Evolutionary conservation across 495 filamentous ascomycete genomes (phyloP).

Genomic region (Talaromyces liani): DNA sequence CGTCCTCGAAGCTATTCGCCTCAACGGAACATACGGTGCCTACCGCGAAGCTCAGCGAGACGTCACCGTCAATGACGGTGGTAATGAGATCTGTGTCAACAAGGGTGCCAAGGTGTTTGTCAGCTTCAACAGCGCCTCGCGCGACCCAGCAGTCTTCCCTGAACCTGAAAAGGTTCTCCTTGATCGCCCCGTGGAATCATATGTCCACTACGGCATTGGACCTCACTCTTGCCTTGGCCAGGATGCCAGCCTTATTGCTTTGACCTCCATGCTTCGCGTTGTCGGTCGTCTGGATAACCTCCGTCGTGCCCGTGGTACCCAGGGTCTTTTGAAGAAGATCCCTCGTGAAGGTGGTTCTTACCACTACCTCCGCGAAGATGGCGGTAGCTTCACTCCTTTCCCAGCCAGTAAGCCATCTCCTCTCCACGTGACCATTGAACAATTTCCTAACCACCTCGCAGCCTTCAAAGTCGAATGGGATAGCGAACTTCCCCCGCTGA

Average conservation of each 20-base stretch:
- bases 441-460: background rate
- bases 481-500: background rate
- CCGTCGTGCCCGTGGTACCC: constrained; percentile 58
- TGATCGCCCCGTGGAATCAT: constrained; percentile 57
- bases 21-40: constrained; percentile 52
- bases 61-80: constrained; percentile 43
- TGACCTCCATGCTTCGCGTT: constrained; percentile 57
- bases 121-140: constrained; percentile 44
- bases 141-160: constrained; percentile 60
- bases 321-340: constrained; percentile 70
- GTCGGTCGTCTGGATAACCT: constrained; percentile 51
- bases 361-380: constrained; percentile 68
- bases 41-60: constrained; percentile 41
- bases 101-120: constrained; percentile 47
- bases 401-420: constrained; percentile 49
- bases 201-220: constrained; percentile 60
- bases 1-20: constrained; percentile 48
- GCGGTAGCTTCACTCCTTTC: constrained; percentile 64
- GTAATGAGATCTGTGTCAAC: constrained; percentile 41
- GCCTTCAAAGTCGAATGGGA: constrained; percentile 5
- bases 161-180: constrained; percentile 58
- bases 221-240: constrained; percentile 56
- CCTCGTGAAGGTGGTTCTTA: constrained; percentile 50
- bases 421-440: background rate
- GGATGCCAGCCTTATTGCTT: constrained; percentile 52